Base-by-base conservation (phyloP, 495 filamentous ascomycete species). In the Acidiella bohemica region DNA sequence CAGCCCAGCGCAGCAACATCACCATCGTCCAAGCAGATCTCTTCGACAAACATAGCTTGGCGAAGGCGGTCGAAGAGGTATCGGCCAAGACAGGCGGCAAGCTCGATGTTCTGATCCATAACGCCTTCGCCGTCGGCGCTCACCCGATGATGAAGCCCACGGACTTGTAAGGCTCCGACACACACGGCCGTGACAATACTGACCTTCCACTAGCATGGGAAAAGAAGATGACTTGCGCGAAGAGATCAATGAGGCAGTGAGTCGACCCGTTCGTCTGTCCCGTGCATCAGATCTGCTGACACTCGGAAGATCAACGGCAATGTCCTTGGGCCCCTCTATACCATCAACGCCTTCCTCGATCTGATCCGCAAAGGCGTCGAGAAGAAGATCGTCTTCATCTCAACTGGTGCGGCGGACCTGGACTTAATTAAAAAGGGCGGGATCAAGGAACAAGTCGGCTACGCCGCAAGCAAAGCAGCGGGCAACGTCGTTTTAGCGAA, bases 331-430 rank as follows among this genome's bases (percentile, higher is more conserved):
- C 31, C 31, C 32, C 34, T 49, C 46, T 40, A 39, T 36, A 25
- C 24, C 46, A 49, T 49, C 24, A 44, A 40, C 24, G 32, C 46
- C 31, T 45, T 49, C 46, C 46, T 49, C 41, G 12, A 32, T 18
- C 46, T 49, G 41, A 12, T 49, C 35, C 46, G 45, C 34, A 48
- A 43, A 11, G 45, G 45, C 32, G 23, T n/a, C 34, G 45, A 43
- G 32, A 48, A 48, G 39, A 48, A 48, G 45, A 36, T 48, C 9
- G 24, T 48, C 10, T 48, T 42, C 32, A 43, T 42, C 26, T 39
- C 35, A 35, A 30, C 34, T 40, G 13, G 30, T 2, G 36, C 32
- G 33, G 43, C 24, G 41, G 30, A 46, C 18, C 1, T 48, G 35
- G 45, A 48, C 20, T 36, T 48, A 32, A 48, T n/a, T 43, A 39